phyloP scores from a whole-genome alignment of 2,329 filamentous ascomycete species.

The Pezicula neosporulosa region DNA sequence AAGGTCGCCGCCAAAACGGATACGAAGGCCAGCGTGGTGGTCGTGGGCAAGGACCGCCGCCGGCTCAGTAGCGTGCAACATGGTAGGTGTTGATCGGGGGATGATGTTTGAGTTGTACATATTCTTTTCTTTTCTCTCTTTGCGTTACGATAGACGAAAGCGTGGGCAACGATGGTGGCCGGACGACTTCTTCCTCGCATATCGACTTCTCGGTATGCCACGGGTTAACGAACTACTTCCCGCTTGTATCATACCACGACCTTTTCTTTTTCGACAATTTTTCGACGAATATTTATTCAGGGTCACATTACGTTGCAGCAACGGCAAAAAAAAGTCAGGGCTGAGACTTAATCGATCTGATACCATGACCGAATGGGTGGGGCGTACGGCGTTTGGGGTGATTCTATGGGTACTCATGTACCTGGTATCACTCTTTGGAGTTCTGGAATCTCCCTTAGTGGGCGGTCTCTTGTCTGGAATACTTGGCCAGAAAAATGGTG shows the following conservation, averaged over 20 bases:
- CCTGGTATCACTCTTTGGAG: constrained; percentile 12
- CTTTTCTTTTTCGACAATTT: constrained; percentile 20
- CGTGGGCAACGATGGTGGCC: constrained; percentile 9
- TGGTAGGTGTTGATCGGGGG: constrained; percentile 4
- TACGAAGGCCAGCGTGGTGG: constrained; percentile 27
- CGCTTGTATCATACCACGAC: constrained; percentile 30
- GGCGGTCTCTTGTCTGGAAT: background rate
- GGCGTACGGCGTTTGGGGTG: constrained; percentile 19
- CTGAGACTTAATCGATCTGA: constrained; percentile 19
- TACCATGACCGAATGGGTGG: constrained; percentile 25
- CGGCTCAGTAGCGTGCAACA: constrained; percentile 22
- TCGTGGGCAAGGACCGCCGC: constrained; percentile 22
- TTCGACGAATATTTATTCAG: constrained; percentile 16
- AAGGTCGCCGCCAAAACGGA: constrained; percentile 22
- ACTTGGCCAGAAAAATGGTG: background rate
- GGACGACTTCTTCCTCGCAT: constrained; percentile 16
- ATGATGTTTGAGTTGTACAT: constrained; percentile 28
- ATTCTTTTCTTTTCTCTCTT: constrained; percentile 23
- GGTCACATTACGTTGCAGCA: constrained; percentile 23
- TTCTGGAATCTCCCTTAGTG: background rate
- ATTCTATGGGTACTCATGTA: constrained; percentile 22
- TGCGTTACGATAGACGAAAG: constrained; percentile 22
- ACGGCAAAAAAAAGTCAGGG: constrained; percentile 30
- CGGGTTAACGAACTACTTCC: constrained; percentile 7
- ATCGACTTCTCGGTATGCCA: constrained; percentile 10